Base-by-base conservation (phyloP, 1,139 yeast species). In the Geotrichum histeridarum region DNA sequence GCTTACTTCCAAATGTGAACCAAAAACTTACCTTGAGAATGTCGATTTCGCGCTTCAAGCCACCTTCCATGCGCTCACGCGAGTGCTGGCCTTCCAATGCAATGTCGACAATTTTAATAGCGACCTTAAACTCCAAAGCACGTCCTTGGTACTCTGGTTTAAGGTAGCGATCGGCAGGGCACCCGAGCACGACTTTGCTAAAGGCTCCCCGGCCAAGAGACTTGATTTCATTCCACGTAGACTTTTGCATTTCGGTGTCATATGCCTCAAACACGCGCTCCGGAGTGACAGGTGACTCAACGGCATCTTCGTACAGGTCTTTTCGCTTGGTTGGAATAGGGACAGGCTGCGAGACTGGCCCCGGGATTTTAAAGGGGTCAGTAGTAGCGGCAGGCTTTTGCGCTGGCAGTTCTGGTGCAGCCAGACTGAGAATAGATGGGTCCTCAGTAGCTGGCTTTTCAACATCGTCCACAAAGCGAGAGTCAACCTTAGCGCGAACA, bases 11-110 rank as follows among this genome's bases (percentile, higher is more conserved):
- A 3, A n/a, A 33, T n/a, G n/a, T n/a, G n/a, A n/a, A n/a, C n/a
- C n/a, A n/a, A n/a, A 71, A n/a, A 39, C 36, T 39, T 41, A 47
- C 54, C 39, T 54, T 54, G 56, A 93, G 73, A 11, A 90, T 81
- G 45, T 81, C 83, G 42, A 91, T 69, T 66, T 93, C 99, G 59
- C 98, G 77, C 37, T 77, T 75, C 48, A 91, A 73, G 15, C 91
- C 86, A 56, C 82, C 80, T 63, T 85, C 88, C 57, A 88, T 71
- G 45, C 86, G 71, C 8, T 77, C 72, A n/a, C 77, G 69, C 1
- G 77, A 72, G 47, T 41, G 56, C 44, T 48, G 11, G 59, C 60
- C 47, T 14, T 37, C 47, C 5, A 9, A 12, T 14, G 38, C 47
- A 14, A 72, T 60, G 30, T 64, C 61, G 14, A 72, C 69, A 39